Evolutionary conservation across 2,329 filamentous ascomycete species (phyloP).

Genomic region (Fusarium sp.): DNA sequence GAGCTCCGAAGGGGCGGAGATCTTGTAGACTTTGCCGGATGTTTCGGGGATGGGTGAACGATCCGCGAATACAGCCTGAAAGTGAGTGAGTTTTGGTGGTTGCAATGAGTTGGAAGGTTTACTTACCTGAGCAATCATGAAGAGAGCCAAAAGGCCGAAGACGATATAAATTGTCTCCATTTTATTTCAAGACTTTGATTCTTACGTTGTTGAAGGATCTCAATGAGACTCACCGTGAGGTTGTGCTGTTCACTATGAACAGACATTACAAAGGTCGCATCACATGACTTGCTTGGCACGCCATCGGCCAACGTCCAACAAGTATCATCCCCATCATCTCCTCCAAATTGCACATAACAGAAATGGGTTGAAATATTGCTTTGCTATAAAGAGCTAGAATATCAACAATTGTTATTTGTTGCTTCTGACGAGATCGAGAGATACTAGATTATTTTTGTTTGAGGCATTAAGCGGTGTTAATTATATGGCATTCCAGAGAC

Average conservation of each 20-base stretch:
- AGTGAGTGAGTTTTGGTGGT: background rate
- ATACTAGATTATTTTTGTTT: background rate
- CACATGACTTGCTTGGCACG: slow-evolving; percentile 13
- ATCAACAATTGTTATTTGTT: background rate
- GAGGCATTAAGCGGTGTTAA: fast-evolving
- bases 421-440: fast-evolving
- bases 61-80: slow-evolving; percentile 30
- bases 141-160: slow-evolving; percentile 26
- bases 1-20: slow-evolving; percentile 42
- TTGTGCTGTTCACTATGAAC: background rate
- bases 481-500: fast-evolving
- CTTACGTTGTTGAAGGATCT: background rate
- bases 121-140: slow-evolving; percentile 28
- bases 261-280: background rate
- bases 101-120: too few relatives aligned
- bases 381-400: fast-evolving
- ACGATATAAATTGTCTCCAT: slow-evolving; percentile 38
- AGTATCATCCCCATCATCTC: background rate
- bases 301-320: background rate
- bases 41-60: slow-evolving; percentile 52
- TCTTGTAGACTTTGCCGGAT: slow-evolving; percentile 51
- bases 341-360: background rate
- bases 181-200: background rate
- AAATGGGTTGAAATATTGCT: fast-evolving
- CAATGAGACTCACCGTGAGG: background rate